A percentile compares a stretch with the other conserved stretches of the same genome.
phyloP scores from a whole-genome alignment of 2,329 filamentous ascomycete genomes.

The Clarireedia paspali region DNA sequence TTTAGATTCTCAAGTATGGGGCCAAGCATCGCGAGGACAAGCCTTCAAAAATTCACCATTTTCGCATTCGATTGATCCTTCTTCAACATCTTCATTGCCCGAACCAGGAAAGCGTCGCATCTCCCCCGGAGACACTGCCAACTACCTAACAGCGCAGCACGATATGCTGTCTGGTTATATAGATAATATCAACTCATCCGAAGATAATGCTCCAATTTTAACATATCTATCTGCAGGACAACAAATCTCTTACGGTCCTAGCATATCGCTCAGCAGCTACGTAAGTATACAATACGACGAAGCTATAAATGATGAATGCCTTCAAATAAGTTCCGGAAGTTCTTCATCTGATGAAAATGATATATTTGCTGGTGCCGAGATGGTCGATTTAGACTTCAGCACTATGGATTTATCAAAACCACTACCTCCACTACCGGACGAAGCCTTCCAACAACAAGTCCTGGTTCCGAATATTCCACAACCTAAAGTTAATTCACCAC shows the following conservation, averaged over 20 bases:
- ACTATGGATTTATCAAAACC: neutral
- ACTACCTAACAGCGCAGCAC: neutral
- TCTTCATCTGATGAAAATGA: neutral
- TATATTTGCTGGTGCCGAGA: neutral
- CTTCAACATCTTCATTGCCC: neutral
- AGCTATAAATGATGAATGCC: neutral
- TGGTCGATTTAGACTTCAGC: neutral
- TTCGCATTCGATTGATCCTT: neutral
- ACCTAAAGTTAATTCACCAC: too few species aligned
- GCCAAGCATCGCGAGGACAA: neutral
- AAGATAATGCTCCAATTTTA: neutral
- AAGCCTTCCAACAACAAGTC: neutral
- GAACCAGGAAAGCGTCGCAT: neutral
- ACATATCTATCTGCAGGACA: neutral
- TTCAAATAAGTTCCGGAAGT: neutral
- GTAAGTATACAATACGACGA: neutral
- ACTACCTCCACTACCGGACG: neutral
- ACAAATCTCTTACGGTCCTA: neutral
- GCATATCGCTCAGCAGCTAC: neutral
- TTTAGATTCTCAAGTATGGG: neutral
- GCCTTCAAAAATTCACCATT: neutral
- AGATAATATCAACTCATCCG: neutral
- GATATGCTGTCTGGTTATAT: slow-evolving; percentile 1
- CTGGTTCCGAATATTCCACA: neutral
- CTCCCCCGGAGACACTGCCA: neutral